Conservation (phyloP, 345 rosid genomes). For the Microthlaspi erraticum region DNA sequence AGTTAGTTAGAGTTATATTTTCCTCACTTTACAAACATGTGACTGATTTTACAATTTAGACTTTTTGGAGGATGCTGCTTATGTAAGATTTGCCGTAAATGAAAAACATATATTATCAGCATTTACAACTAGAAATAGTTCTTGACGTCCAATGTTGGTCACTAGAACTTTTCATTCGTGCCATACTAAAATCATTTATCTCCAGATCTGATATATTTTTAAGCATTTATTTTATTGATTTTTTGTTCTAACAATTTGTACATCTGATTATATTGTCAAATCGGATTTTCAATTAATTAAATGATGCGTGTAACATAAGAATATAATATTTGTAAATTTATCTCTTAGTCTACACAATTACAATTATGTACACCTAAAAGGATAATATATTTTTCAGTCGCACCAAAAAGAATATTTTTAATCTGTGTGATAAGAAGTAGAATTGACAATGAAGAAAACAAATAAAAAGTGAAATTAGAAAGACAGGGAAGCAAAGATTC, state of each 20-base stretch:
- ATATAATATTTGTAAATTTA: constrained; percentile 10
- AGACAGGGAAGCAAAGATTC: constrained; percentile 42
- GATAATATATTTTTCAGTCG: constrained; percentile 26
- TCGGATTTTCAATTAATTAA: not conserved
- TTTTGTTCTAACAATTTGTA: not conserved
- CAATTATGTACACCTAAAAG: not conserved
- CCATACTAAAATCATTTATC: not conserved
- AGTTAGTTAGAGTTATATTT: too few relatives aligned
- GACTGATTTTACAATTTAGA: constrained; percentile 26
- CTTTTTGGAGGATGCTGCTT: constrained; percentile 24
- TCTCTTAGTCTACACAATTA: too few relatives aligned
- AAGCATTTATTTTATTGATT: constrained; percentile 2
- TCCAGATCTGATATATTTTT: not conserved
- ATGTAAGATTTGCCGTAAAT: constrained; percentile 37
- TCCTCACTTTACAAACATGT: constrained; percentile 25
- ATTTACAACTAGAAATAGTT: constrained; percentile 22
- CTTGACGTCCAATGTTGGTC: constrained; percentile 32
- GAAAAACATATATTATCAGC: not conserved
- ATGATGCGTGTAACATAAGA: constrained; percentile 36
- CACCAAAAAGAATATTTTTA: not conserved
- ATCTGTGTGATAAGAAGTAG: too few relatives aligned
- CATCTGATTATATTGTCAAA: not conserved
- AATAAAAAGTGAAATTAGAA: constrained; percentile 16
- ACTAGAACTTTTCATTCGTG: constrained; percentile 35
- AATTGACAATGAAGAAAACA: not conserved